Percentiles rank a stretch among this genome's conserved stretches.
These are phyloP conservation scores for Plectranthus barbatus DNA, from an alignment of 257 asterid species.

Conservation along the genomic window DNA sequence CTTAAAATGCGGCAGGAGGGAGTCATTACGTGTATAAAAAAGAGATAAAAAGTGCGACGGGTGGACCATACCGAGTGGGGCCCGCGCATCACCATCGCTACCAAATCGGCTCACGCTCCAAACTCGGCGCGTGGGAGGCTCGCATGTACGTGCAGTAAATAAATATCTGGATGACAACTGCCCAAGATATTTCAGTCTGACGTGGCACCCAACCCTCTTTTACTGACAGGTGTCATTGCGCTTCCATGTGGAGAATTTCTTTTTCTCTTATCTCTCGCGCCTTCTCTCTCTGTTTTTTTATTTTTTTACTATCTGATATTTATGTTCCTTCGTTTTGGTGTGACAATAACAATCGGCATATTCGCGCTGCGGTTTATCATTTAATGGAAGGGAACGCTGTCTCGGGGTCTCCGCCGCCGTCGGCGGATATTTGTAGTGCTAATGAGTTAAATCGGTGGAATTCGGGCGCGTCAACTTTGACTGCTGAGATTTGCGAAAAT, in stretches of 20 bases:
- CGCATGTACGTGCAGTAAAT: not conserved
- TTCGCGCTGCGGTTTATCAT: not conserved
- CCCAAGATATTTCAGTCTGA: conserved; percentile 41
- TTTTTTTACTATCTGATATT: not conserved
- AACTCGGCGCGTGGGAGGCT: conserved; percentile 9
- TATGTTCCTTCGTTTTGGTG: not conserved
- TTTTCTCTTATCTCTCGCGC: not conserved
- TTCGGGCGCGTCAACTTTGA: conserved; percentile 36
- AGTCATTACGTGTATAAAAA: conserved; percentile 7
- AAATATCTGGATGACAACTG: conserved; percentile 49
- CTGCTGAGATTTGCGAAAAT: conserved; percentile 27
- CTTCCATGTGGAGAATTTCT: not conserved
- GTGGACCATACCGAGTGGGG: not conserved
- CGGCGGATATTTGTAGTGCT: conserved; percentile 7
- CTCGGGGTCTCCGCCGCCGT: conserved; percentile 17
- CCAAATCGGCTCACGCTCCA: not conserved
- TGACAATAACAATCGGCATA: no score
- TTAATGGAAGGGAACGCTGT: conserved; percentile 21
- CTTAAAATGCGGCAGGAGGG: not conserved
- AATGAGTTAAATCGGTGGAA: conserved; percentile 32
- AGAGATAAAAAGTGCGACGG: not conserved
- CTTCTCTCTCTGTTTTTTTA: conserved; percentile 19
- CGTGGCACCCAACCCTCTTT: conserved; percentile 28
- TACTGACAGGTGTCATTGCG: conserved; percentile 47
- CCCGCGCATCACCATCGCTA: not conserved